Base-by-base conservation (phyloP, 768 basidiomycete genomes). In the Lactifluus hygrophoroides region DNA sequence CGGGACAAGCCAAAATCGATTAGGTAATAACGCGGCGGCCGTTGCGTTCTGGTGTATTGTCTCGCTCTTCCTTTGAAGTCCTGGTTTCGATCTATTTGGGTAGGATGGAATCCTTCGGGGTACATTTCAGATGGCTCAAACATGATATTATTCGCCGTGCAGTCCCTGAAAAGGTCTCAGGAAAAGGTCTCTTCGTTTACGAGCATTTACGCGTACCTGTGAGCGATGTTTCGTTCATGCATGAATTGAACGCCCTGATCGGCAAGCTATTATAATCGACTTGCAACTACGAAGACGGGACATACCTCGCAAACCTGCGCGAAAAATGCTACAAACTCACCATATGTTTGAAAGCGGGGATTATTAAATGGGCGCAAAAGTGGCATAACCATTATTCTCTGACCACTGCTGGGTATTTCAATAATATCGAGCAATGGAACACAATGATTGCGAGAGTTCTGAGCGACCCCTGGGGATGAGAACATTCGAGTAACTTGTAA, bases 1-100 rank as follows among this genome's bases (percentile, higher is more conserved):
- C 60, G 64, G 7, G 71, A 67, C 10, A 66, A 27, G n/a, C 70
- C 68, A 25, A 71, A 69, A 42, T 71, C 69, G 13, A 69, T 71
- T 5, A 71, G 54, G 45, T 61, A 68, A 47, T 72, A 72, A 49
- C 57, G 64, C 2, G 65, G 64, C 14, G 64, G 65, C 10, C 56
- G 60, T 17, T 66, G 35, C 1, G 71, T 72, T 3, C 70, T 66
- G 2, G 68, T 57, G 23, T 53, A 55, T 34, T 65, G 40, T 44
- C 60, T 63, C 7, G 56, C 63, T 11, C 25, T 57, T 6, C 60
- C 56, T 25, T 28, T 51, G 28, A 52, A 57, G 37, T 61, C 37
- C 30, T 19, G 19, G 21, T 44, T 51, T 19, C 51, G 37, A 16
- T 54, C 16, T 8, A 51, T 53, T 17, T 51, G 28, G 14, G n/a